phyloP scores from a whole-genome alignment of 139 green algal genomes.

The Auxenochlorella protothecoides region DNA sequence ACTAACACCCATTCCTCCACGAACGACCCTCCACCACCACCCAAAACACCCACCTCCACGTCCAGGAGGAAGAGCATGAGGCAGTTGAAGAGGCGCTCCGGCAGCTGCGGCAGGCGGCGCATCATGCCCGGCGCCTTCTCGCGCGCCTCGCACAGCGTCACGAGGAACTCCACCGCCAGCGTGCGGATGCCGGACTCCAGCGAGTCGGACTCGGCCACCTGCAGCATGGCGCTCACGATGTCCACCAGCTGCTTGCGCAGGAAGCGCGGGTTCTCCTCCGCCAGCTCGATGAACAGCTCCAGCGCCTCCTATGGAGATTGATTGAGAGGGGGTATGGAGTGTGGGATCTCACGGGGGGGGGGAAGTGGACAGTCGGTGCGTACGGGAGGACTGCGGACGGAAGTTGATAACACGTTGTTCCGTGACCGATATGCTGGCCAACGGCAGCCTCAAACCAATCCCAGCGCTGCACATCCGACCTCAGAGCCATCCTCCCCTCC shows the following conservation, averaged over 20 bases:
- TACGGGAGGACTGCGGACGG: too few species aligned
- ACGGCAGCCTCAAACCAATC: too few species aligned
- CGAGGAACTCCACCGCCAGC: conserved; percentile 85
- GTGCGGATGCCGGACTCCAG: conserved; percentile 54
- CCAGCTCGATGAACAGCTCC: conserved; percentile 89
- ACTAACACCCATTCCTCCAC: too few species aligned
- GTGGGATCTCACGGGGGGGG: too few species aligned
- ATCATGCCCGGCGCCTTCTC: conserved; percentile 91
- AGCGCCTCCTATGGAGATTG: conserved; percentile 60
- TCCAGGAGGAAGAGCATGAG: conserved; percentile 87
- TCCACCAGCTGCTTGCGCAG: conserved; percentile 69
- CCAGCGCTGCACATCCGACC: too few species aligned
- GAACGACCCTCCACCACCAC: too few species aligned
- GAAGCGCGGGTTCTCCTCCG: conserved; percentile 83
- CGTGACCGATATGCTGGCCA: too few species aligned
- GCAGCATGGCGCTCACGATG: conserved; percentile 78
- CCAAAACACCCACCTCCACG: conserved; percentile 54
- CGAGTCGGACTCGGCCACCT: conserved; percentile 29
- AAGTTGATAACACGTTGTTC: too few species aligned
- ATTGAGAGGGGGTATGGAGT: too few species aligned
- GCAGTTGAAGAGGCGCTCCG: conserved; percentile 69
- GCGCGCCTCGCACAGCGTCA: conserved; percentile 88
- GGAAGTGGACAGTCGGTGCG: too few species aligned
- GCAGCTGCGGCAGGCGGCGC: conserved; percentile 81
- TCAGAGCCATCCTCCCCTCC: too few species aligned